These are phyloP conservation scores for Royoungia palumana DNA, from an alignment of 768 basidiomycete species.

Conservation along the genomic window DNA sequence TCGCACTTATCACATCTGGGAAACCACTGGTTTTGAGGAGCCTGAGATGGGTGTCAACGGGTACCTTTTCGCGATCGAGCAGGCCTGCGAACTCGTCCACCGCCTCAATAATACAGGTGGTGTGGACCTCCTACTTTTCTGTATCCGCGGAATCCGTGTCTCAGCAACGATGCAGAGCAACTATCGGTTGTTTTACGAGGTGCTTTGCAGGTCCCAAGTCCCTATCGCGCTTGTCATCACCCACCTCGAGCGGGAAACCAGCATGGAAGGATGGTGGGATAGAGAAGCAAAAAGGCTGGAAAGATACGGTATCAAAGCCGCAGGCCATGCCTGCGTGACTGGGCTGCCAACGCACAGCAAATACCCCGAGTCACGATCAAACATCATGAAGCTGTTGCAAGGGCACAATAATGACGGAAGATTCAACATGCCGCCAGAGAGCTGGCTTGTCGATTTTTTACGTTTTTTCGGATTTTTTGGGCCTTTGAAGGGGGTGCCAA, in stretches of 20 bases:
- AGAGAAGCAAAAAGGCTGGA: neutral
- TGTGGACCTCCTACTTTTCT: slow-evolving; percentile 4
- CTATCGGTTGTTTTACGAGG: slow-evolving; percentile 4
- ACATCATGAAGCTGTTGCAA: no score
- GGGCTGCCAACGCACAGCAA: no score
- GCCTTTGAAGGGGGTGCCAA: no score
- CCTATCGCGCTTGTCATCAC: slow-evolving; percentile 4
- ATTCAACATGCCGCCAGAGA: no score
- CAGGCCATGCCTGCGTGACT: slow-evolving; percentile 3
- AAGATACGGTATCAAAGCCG: neutral
- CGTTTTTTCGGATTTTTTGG: no score
- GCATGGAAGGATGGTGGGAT: slow-evolving; percentile 7
- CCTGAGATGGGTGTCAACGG: neutral
- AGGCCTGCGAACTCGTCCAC: neutral
- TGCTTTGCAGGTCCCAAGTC: neutral
- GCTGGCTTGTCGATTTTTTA: no score
- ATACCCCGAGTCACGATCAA: no score
- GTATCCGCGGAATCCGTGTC: neutral
- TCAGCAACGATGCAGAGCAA: neutral
- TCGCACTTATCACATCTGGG: slow-evolving; percentile 3
- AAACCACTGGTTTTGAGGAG: slow-evolving; percentile 2
- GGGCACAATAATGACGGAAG: no score
- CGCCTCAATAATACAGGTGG: neutral
- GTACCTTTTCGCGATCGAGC: neutral
- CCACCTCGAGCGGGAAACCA: neutral